phyloP scores from a whole-genome alignment of 2,329 filamentous ascomycete species.

The Leptographium procerum region DNA sequence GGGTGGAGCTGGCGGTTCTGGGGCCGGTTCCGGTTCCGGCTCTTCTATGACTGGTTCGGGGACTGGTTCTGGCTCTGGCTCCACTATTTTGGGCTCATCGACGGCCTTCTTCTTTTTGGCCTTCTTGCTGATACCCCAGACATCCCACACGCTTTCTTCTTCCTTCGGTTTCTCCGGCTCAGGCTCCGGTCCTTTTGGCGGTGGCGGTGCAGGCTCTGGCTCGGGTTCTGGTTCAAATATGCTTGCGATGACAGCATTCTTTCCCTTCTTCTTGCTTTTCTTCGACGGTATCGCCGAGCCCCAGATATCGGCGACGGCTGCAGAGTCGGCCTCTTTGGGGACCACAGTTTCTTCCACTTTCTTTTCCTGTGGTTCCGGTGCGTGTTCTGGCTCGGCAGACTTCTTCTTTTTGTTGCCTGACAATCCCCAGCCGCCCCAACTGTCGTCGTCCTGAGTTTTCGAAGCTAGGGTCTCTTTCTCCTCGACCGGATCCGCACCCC shows the following conservation, averaged over 20 bases:
- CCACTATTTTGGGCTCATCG: neutral
- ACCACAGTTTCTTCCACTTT: constrained; percentile 16
- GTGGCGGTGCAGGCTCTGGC: constrained; percentile 7
- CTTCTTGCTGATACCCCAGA: constrained; percentile 31
- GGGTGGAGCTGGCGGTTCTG: neutral
- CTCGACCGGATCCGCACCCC: neutral
- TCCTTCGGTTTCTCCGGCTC: constrained; percentile 9
- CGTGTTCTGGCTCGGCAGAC: neutral
- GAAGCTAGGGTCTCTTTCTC: neutral
- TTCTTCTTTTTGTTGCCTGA: neutral
- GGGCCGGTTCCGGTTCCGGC: constrained; percentile 8
- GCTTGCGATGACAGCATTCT: constrained; percentile 16
- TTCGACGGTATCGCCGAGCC: constrained; percentile 24
- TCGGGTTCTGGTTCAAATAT: constrained; percentile 9
- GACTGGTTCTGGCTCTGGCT: constrained; percentile 2
- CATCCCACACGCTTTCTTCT: constrained; percentile 26
- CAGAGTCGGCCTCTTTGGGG: constrained; percentile 10
- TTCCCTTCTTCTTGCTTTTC: constrained; percentile 28
- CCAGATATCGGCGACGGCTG: constrained; percentile 12
- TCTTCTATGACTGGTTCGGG: constrained; percentile 9
- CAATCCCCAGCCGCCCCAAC: neutral
- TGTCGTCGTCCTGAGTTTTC: neutral
- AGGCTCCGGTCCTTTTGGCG: neutral
- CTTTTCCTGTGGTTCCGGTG: neutral
- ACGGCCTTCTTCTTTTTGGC: constrained; percentile 21